A percentile compares a stretch with the other conserved stretches of the same genome.
phyloP scores from a whole-genome alignment of 2,329 filamentous ascomycete species.

The Teratosphaeria viscida region DNA sequence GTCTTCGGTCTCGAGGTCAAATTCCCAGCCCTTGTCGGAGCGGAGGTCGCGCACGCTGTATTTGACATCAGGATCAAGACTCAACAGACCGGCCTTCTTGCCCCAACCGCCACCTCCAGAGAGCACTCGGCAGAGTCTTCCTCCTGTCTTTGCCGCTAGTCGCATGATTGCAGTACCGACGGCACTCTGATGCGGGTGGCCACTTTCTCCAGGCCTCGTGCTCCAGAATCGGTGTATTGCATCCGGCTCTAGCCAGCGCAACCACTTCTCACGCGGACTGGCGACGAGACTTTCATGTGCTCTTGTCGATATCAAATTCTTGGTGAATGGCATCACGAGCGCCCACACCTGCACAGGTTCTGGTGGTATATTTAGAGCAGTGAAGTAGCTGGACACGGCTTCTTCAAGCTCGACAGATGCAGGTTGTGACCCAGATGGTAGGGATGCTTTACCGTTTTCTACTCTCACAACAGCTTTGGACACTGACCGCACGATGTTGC shows the following conservation, averaged over 20 bases:
- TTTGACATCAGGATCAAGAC: constrained; percentile 59
- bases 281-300: not conserved
- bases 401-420: constrained; percentile 61
- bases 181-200: not conserved
- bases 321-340: constrained; percentile 46
- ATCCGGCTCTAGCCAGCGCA: not conserved
- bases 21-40: constrained; percentile 47
- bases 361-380: constrained; percentile 28
- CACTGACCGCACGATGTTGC: constrained; percentile 66
- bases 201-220: not conserved
- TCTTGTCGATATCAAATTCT: constrained; percentile 1
- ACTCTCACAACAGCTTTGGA: constrained; percentile 27
- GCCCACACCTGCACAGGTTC: constrained; percentile 60
- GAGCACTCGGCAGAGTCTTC: constrained; percentile 43
- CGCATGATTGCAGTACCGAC: not conserved
- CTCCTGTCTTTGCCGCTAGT: constrained; percentile 16
- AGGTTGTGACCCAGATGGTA: constrained; percentile 31
- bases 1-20: constrained; percentile 25
- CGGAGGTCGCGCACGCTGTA: constrained; percentile 43
- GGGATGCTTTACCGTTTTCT: not conserved
- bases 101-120: constrained; percentile 83
- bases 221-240: not conserved
- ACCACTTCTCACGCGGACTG: not conserved
- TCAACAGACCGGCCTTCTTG: constrained; percentile 65
- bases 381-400: constrained; percentile 50